Base-by-base conservation (phyloP, 495 filamentous ascomycete genomes). In the Amphirosellinia nigrospora region DNA sequence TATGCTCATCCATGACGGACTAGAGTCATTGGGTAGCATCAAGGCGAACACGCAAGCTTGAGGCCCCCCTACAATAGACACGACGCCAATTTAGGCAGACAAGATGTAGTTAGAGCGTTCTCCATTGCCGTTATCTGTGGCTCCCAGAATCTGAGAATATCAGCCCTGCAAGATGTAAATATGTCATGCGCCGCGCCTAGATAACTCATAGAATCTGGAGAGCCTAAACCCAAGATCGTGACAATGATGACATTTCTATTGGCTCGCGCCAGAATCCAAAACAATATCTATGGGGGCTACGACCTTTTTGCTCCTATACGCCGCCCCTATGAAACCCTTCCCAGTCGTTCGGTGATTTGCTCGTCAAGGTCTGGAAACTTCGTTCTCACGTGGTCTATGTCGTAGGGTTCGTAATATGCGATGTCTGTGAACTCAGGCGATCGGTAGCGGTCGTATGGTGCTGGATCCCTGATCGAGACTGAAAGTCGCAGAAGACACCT, bases 391-490 rank as follows among this genome's bases (percentile, higher is more conserved):
- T 73, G 71, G 26, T 68, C 30, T 9, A 68, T 62, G 34, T 73
- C 71, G 15, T 63, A 75, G 0, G 32, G 19, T 23, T 73, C 73
- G 19, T 66, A 75, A 4, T 50, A 8, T 6, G 66, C 65, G 0
- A 67, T 72, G 10, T 77, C 71, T 28, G 55, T 70, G 34, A 36
- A 8, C 64, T 45, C 62, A 2, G 52, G 60, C 34, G 38, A 30
- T 23, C 43, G 26, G 55, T 67, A 71, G 16, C 50, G 64, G 30
- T 71, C 69, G 45, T 71, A 64, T 5, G 69, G 69, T 2, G 69
- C 69, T 1, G 69, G 69, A 30, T 71, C 67, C 15, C 69, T 28
- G 69, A 71, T 71, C 0, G 69, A 48, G 6, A 71, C 45, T 6
- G 45, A 48, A 21, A 71, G 64, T 6, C 69, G 28, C 15, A 71